Evolutionary conservation across 106 monocot species (phyloP).

Genomic region (Apostasia ramifera): DNA sequence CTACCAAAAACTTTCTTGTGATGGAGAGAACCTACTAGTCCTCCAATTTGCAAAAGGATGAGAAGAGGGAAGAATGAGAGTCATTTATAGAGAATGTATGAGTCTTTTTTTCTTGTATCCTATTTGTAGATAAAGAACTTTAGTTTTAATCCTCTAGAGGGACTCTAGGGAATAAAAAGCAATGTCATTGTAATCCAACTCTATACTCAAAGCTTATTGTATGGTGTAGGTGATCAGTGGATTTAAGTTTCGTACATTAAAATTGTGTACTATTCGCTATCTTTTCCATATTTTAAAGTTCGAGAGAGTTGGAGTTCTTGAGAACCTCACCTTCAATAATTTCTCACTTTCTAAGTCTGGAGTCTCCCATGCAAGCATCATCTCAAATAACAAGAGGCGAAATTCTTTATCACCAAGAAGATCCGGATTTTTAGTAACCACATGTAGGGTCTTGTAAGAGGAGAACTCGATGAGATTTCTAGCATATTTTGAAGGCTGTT

Average conservation of each 20-base stretch:
- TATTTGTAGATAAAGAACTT: neutral
- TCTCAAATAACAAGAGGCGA: conserved; percentile 65
- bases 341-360: conserved; percentile 46
- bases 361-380: conserved; percentile 96
- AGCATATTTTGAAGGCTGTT: conserved; percentile 40
- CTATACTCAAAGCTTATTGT: neutral
- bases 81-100: too few relatives aligned
- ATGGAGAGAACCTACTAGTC: too few relatives aligned
- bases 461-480: conserved; percentile 73
- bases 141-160: neutral
- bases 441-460: conserved; percentile 59
- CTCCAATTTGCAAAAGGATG: too few relatives aligned
- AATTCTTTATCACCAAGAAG: conserved; percentile 66
- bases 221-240: neutral
- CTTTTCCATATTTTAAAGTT: neutral
- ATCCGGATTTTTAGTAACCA: conserved; percentile 29
- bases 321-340: conserved; percentile 37
- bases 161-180: neutral
- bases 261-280: too few relatives aligned
- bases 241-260: neutral
- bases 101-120: too few relatives aligned
- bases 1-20: too few relatives aligned
- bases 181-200: neutral
- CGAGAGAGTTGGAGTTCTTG: neutral
- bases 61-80: too few relatives aligned